phyloP scores from a whole-genome alignment of 176 grass and related monocot genomes.

The Microstegium vimineum region DNA sequence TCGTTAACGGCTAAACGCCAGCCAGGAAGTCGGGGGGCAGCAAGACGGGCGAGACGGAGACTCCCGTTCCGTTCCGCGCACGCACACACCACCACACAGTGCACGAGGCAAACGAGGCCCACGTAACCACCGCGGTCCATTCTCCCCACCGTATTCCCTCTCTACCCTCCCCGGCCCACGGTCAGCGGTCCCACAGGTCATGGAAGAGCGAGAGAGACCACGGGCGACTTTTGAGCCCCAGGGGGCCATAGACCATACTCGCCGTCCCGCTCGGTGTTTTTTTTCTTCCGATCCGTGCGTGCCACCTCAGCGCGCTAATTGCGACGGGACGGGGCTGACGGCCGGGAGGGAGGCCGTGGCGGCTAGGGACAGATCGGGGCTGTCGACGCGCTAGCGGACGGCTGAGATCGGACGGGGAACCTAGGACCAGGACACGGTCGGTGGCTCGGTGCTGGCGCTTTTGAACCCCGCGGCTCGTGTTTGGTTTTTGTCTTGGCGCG shows the following conservation, averaged over 20 bases:
- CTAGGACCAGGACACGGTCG: background rate
- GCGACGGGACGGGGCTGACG: background rate
- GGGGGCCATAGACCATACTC: no score
- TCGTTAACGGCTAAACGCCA: no score
- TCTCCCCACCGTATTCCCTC: background rate
- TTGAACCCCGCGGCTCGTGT: background rate
- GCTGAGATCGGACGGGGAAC: accelerated
- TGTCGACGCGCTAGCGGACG: background rate
- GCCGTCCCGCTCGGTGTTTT: background rate
- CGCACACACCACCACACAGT: background rate
- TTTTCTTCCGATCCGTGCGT: no score
- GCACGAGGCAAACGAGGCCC: background rate
- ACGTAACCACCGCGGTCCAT: background rate
- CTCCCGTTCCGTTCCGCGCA: background rate
- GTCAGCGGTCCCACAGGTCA: accelerated
- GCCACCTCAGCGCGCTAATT: slow-evolving; percentile 8
- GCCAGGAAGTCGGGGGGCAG: no score
- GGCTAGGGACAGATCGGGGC: background rate
- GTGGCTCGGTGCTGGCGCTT: background rate
- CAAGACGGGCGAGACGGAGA: no score
- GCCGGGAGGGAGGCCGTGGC: no score
- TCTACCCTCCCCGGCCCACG: accelerated
- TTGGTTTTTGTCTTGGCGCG: background rate
- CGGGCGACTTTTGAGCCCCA: background rate
- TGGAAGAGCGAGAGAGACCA: accelerated